These are phyloP conservation scores for Colletotrichum orchidophilum DNA, from an alignment of 2,329 filamentous ascomycete genomes.

Conservation along the genomic window DNA sequence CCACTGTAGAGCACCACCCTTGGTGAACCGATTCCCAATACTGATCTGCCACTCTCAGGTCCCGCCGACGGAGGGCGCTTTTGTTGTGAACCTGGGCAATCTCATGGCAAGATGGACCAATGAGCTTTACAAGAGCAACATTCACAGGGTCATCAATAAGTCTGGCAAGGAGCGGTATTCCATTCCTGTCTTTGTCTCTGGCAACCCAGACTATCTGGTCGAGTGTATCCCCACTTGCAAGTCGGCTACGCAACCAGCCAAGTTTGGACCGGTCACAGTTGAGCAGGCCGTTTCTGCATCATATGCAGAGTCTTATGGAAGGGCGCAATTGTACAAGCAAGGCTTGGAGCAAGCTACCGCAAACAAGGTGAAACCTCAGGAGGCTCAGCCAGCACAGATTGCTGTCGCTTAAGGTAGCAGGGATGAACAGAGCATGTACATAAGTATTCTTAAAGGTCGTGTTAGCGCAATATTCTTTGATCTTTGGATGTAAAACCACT, in stretches of 20 bases:
- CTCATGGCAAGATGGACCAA: constrained; percentile 61
- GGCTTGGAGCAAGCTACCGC: constrained; percentile 36
- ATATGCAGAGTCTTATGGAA: constrained; percentile 45
- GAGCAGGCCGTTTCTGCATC: constrained; percentile 44
- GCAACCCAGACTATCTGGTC: constrained; percentile 56
- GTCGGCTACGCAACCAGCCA: constrained; percentile 36
- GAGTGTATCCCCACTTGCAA: constrained; percentile 46
- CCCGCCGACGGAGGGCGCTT: constrained; percentile 53
- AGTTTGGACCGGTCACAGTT: constrained; percentile 45
- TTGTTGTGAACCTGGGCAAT: constrained; percentile 62
- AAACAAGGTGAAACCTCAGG: background rate
- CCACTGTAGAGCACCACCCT: background rate
- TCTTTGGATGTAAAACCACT: background rate
- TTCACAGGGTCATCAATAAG: constrained; percentile 65
- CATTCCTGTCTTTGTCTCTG: constrained; percentile 66
- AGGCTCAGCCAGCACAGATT: constrained; percentile 8
- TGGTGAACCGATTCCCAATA: background rate
- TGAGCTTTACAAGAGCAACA: constrained; percentile 60
- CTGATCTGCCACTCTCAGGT: constrained; percentile 42
- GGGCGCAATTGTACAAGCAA: constrained; percentile 44
- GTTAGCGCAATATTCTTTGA: background rate
- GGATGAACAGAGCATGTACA: background rate
- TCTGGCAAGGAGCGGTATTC: constrained; percentile 61
- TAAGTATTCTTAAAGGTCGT: background rate
- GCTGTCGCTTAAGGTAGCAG: constrained; percentile 5